These are phyloP conservation scores for Phialophora macrospora DNA, from an alignment of 2,329 filamentous ascomycete species.

Conservation along the genomic window DNA sequence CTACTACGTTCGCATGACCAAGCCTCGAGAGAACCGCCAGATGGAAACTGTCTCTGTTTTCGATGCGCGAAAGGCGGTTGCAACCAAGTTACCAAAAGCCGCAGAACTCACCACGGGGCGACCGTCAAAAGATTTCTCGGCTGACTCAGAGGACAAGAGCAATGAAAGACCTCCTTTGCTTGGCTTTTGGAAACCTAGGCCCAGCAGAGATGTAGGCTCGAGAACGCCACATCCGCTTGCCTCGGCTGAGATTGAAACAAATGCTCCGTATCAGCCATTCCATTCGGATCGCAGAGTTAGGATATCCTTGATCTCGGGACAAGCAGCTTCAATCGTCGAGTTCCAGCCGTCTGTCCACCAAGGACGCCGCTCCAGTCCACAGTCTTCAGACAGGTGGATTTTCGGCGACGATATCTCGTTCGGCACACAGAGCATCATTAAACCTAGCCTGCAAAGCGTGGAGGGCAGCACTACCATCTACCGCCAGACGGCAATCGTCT, in stretches of 20 bases:
- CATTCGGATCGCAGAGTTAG: conserved; percentile 85
- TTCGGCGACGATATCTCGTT: conserved; percentile 59
- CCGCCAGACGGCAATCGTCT: conserved; percentile 31
- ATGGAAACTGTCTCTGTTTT: conserved; percentile 48
- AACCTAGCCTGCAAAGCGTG: conserved; percentile 3
- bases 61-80: conserved; percentile 36
- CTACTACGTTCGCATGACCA: conserved; percentile 39
- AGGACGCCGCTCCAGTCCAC: conserved; percentile 17
- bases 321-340: conserved; percentile 30
- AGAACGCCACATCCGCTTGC: conserved; percentile 62
- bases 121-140: conserved; percentile 4
- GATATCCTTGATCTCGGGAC: conserved; percentile 67
- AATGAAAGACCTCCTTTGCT: conserved; percentile 12
- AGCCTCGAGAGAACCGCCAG: conserved; percentile 37
- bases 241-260: conserved; percentile 92
- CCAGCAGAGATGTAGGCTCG: conserved; percentile 47
- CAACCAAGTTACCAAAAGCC: conserved; percentile 29
- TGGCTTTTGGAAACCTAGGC: conserved; percentile 53
- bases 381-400: conserved; percentile 52
- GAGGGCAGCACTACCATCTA: conserved; percentile 32
- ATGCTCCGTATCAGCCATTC: conserved; percentile 93
- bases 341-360: conserved; percentile 7
- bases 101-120: conserved; percentile 14
- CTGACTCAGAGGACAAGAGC: conserved; percentile 17
- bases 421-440: conserved; percentile 10